Conservation (phyloP, 306 rosid genomes). For the Lathyrus sativus region DNA sequence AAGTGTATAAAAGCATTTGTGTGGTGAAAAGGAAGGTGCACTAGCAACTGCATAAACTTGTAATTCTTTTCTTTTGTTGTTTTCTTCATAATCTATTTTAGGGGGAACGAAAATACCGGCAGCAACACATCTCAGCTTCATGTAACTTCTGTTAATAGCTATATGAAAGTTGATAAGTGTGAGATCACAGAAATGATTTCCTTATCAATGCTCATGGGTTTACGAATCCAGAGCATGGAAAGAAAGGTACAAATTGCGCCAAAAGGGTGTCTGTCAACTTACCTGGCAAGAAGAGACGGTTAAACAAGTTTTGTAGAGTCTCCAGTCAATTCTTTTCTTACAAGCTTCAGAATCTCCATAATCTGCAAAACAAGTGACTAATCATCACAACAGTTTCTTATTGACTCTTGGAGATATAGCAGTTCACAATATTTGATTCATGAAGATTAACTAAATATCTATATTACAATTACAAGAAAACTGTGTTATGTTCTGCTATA, state of each 20-base stretch:
- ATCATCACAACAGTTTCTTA: slow-evolving; percentile 7
- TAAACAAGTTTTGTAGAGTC: slow-evolving; percentile 47
- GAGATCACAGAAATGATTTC: too few species aligned
- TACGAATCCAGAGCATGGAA: slow-evolving; percentile 9
- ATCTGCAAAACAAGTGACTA: slow-evolving; percentile 52
- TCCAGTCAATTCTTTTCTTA: slow-evolving; percentile 69
- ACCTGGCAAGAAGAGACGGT: slow-evolving; percentile 45
- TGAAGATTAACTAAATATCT: not conserved
- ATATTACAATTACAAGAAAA: not conserved
- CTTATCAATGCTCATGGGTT: slow-evolving; percentile 1
- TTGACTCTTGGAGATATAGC: too few species aligned
- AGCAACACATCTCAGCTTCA: slow-evolving; percentile 30
- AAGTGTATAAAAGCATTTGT: slow-evolving; percentile 23
- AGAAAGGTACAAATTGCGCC: slow-evolving; percentile 7
- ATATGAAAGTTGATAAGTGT: slow-evolving; percentile 25
- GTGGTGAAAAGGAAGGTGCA: slow-evolving; percentile 16
- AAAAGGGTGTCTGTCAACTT: slow-evolving; percentile 27
- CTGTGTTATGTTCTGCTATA: not conserved
- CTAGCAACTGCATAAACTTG: slow-evolving; percentile 17
- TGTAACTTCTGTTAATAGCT: slow-evolving; percentile 33
- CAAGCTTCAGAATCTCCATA: slow-evolving; percentile 73
- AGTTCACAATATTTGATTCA: slow-evolving; percentile 11
- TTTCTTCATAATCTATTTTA: slow-evolving; percentile 30
- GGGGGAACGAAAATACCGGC: slow-evolving; percentile 25
- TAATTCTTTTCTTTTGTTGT: slow-evolving; percentile 33